Evolutionary conservation across 495 filamentous ascomycete genomes (phyloP).

Genomic region (Bombardia bombarda): DNA sequence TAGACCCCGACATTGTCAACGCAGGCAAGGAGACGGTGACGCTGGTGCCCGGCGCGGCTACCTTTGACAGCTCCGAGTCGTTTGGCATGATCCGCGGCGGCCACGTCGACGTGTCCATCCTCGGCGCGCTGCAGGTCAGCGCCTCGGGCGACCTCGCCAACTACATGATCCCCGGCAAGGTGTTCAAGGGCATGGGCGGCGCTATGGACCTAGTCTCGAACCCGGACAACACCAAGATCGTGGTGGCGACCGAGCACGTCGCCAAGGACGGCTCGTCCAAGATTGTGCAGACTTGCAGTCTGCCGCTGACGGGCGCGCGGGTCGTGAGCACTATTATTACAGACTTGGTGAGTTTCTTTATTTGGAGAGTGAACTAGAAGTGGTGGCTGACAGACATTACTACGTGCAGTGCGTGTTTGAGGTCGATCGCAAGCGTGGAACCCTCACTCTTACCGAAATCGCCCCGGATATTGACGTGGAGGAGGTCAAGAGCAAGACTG

Average conservation of each 20-base stretch:
- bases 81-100: slow-evolving; percentile 57
- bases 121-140: slow-evolving; percentile 53
- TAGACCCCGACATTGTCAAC: slow-evolving; percentile 53
- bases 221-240: slow-evolving; percentile 52
- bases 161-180: slow-evolving; percentile 57
- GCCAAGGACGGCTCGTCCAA: slow-evolving; percentile 53
- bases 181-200: slow-evolving; percentile 57
- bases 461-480: slow-evolving; percentile 49
- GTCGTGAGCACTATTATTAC: slow-evolving; percentile 51
- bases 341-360: slow-evolving; percentile 37
- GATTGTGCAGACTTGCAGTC: slow-evolving; percentile 47
- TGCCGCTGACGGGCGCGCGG: slow-evolving; percentile 48
- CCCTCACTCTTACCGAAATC: slow-evolving; percentile 45
- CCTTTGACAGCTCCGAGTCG: slow-evolving; percentile 51
- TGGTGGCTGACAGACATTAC: neutral
- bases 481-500: slow-evolving; percentile 45
- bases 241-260: slow-evolving; percentile 54
- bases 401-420: slow-evolving; percentile 44
- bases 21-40: slow-evolving; percentile 57
- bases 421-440: slow-evolving; percentile 43
- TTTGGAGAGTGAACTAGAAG: neutral
- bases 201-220: slow-evolving; percentile 58
- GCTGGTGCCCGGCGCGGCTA: slow-evolving; percentile 45
- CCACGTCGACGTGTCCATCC: slow-evolving; percentile 52
- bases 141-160: slow-evolving; percentile 52